Conservation (phyloP, 805 yeast genomes). For the Maudiozyma pseudohumilis region DNA sequence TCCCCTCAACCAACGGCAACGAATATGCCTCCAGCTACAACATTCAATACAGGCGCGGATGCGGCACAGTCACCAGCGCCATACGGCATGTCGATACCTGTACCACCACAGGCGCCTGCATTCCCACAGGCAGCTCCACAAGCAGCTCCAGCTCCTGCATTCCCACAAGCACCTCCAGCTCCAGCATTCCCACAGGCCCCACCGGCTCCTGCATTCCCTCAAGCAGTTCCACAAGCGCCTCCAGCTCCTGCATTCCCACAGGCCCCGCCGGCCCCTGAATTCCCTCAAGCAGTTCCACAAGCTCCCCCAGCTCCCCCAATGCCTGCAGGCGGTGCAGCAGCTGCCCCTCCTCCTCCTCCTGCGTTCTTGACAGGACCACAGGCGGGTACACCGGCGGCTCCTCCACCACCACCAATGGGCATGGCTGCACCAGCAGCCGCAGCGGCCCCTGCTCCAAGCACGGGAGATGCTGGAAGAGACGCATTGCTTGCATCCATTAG, state of each 20-base stretch:
- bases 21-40: conserved; percentile 9
- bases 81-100: neutral
- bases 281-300: conserved; percentile 13
- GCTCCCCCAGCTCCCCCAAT: conserved; percentile 8
- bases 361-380: conserved; percentile 2
- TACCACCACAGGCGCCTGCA: neutral
- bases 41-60: neutral
- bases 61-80: conserved; percentile 1
- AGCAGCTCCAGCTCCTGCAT: neutral
- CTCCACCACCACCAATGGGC: conserved; percentile 13
- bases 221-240: neutral
- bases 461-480: conserved; percentile 55
- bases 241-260: conserved; percentile 8
- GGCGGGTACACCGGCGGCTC: conserved; percentile 6
- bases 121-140: conserved; percentile 1
- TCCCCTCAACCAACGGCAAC: conserved; percentile 2
- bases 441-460: conserved; percentile 15
- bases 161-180: conserved; percentile 1
- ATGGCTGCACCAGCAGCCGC: conserved; percentile 4
- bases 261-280: conserved; percentile 11
- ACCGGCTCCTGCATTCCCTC: neutral
- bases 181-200: conserved; percentile 3
- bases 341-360: conserved; percentile 15
- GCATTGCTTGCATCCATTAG: conserved; percentile 82
- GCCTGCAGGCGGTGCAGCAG: conserved; percentile 5